Conservation (phyloP, 1,139 yeast species). For the Sugiyamaella sp. region DNA sequence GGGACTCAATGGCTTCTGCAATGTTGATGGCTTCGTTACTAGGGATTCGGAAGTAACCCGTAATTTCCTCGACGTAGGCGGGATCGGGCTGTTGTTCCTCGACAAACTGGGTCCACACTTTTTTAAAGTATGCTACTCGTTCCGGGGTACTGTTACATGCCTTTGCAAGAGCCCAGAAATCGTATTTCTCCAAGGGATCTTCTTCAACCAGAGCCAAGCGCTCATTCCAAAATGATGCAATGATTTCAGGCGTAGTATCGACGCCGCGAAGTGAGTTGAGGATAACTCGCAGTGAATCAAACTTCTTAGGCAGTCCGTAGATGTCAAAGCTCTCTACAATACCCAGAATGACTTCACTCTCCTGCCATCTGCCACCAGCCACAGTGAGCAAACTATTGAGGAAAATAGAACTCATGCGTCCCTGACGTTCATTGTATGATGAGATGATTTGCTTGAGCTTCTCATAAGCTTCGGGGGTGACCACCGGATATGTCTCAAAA, state of each 20-base stretch:
- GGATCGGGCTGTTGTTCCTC: conserved; percentile 14
- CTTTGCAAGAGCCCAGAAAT: conserved; percentile 73
- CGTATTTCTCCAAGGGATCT: conserved; percentile 61
- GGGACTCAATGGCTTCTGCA: conserved; percentile 18
- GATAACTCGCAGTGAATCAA: conserved; percentile 74
- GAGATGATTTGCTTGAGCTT: conserved; percentile 61
- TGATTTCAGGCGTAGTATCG: conserved; percentile 57
- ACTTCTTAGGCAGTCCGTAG: conserved; percentile 62
- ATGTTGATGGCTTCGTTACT: conserved; percentile 18
- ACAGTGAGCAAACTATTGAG: conserved; percentile 76
- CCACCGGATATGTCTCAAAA: conserved; percentile 59
- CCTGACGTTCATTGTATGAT: conserved; percentile 58
- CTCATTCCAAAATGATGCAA: conserved; percentile 60
- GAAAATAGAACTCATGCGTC: conserved; percentile 68
- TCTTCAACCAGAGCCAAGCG: conserved; percentile 53
- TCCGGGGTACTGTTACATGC: conserved; percentile 36
- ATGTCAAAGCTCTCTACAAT: conserved; percentile 63
- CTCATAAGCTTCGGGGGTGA: conserved; percentile 58
- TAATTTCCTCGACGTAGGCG: conserved; percentile 13
- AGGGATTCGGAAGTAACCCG: conserved; percentile 22
- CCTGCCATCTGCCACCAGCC: conserved; percentile 64
- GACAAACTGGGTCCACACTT: conserved; percentile 19
- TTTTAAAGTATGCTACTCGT: conserved; percentile 23
- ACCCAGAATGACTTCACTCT: conserved; percentile 63
- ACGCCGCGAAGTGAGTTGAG: conserved; percentile 75